Conservation (phyloP, 768 basidiomycete genomes). For the Amanita fuliginea region DNA sequence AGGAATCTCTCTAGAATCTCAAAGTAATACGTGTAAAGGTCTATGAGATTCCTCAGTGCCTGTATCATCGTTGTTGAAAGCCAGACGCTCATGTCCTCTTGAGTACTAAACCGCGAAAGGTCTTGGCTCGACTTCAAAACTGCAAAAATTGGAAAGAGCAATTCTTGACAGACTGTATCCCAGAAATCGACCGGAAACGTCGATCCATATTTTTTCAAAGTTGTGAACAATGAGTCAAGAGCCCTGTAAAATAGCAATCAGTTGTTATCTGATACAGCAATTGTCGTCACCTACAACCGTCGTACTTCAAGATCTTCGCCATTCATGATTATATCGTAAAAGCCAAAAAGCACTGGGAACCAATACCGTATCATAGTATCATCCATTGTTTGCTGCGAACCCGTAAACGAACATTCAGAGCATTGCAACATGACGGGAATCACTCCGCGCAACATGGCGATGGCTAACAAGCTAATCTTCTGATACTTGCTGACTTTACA, state of each 20-base stretch:
- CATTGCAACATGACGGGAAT: constrained; percentile 86
- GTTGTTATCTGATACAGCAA: neutral
- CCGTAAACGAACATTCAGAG: constrained; percentile 44
- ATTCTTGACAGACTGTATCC: constrained; percentile 94
- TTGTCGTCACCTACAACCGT: constrained; percentile 59
- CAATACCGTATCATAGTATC: constrained; percentile 94
- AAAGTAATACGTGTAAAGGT: constrained; percentile 94
- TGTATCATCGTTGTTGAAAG: constrained; percentile 98
- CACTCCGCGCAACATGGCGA: constrained; percentile 89
- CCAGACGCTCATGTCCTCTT: constrained; percentile 99
- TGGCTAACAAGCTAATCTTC: constrained; percentile 92
- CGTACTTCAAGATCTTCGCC: constrained; percentile 97
- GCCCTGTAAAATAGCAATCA: constrained; percentile 42
- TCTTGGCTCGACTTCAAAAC: constrained; percentile 91
- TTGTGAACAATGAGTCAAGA: constrained; percentile 91
- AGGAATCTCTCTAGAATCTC: constrained; percentile 81
- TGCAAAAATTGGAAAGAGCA: constrained; percentile 97
- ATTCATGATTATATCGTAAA: constrained; percentile 99
- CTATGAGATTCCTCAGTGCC: constrained; percentile 88
- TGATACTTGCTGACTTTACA: constrained; percentile 99
- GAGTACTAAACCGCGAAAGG: constrained; percentile 84
- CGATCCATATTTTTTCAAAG: constrained; percentile 81
- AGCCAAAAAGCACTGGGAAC: constrained; percentile 95
- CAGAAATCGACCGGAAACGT: constrained; percentile 89
- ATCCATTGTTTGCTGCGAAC: constrained; percentile 33